A percentile compares a stretch with the other conserved stretches of the same genome.
These are phyloP conservation scores for Pyrus hybrid DNA, from an alignment of 331 rosid genomes.

Conservation along the genomic window DNA sequence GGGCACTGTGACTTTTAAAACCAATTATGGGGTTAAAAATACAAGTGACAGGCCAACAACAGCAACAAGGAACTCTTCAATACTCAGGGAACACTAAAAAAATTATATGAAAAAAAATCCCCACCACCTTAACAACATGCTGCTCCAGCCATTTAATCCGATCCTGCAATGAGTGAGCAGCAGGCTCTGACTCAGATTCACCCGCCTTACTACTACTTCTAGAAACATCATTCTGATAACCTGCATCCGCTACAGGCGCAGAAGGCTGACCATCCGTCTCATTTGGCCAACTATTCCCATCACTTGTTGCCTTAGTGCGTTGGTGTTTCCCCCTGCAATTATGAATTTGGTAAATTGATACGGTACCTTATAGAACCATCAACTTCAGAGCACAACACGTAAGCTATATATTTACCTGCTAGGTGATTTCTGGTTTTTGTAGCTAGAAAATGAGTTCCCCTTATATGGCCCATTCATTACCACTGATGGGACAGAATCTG, in stretches of 20 bases:
- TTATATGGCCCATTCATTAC: constrained; percentile 51
- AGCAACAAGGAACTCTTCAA: background rate
- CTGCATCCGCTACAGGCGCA: constrained; percentile 38
- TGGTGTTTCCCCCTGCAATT: constrained; percentile 63
- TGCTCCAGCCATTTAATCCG: constrained; percentile 48
- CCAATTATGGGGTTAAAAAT: background rate
- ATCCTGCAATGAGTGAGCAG: constrained; percentile 40
- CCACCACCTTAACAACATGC: constrained; percentile 63
- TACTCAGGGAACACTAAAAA: background rate
- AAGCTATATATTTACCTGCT: constrained; percentile 43
- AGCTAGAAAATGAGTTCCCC: constrained; percentile 40
- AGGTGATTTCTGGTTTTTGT: constrained; percentile 58
- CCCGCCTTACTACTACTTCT: constrained; percentile 47
- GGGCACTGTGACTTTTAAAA: background rate
- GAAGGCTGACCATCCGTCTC: constrained; percentile 56
- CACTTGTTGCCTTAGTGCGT: constrained; percentile 42
- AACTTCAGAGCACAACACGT: constrained; percentile 8
- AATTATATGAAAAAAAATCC: background rate
- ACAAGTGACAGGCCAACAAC: background rate
- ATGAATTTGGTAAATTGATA: constrained; percentile 16
- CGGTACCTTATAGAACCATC: background rate
- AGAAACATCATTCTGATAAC: constrained; percentile 34
- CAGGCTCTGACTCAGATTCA: constrained; percentile 45
- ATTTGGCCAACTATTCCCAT: constrained; percentile 49
- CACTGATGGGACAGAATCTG: constrained; percentile 83